These are phyloP conservation scores for Protomyces gravidus DNA, from an alignment of 1,139 yeast species.

Conservation along the genomic window DNA sequence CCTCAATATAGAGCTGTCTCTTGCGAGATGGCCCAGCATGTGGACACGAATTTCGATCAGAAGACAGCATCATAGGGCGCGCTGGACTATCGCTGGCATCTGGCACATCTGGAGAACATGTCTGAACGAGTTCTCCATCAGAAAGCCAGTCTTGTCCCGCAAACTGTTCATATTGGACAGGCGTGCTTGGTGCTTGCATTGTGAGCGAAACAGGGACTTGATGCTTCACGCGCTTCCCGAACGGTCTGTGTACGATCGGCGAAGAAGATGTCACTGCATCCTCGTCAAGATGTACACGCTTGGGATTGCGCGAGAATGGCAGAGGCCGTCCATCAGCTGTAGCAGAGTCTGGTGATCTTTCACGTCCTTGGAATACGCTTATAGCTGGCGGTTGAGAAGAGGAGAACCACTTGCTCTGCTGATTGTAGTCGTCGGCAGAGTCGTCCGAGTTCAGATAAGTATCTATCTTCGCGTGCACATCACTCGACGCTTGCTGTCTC, in stretches of 20 bases:
- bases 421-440: not conserved
- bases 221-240: not conserved
- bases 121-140: too few relatives aligned
- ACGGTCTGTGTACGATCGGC: not conserved
- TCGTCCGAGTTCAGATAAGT: not conserved
- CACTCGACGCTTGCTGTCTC: too few relatives aligned
- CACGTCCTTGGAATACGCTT: too few relatives aligned
- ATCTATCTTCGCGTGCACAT: not conserved
- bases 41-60: too few relatives aligned
- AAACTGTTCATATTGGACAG: too few relatives aligned
- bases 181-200: too few relatives aligned
- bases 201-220: too few relatives aligned
- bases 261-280: not conserved
- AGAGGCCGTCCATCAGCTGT: not conserved
- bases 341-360: not conserved
- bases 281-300: not conserved
- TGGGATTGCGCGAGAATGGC: not conserved
- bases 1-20: not conserved
- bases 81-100: too few relatives aligned
- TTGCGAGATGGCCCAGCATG: not conserved
- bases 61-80: too few relatives aligned
- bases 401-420: not conserved
- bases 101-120: too few relatives aligned
- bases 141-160: too few relatives aligned
- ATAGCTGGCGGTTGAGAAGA: not conserved